Base-by-base conservation (phyloP, 2,329 filamentous ascomycete species). In the Aspergillus quadricinctus region DNA sequence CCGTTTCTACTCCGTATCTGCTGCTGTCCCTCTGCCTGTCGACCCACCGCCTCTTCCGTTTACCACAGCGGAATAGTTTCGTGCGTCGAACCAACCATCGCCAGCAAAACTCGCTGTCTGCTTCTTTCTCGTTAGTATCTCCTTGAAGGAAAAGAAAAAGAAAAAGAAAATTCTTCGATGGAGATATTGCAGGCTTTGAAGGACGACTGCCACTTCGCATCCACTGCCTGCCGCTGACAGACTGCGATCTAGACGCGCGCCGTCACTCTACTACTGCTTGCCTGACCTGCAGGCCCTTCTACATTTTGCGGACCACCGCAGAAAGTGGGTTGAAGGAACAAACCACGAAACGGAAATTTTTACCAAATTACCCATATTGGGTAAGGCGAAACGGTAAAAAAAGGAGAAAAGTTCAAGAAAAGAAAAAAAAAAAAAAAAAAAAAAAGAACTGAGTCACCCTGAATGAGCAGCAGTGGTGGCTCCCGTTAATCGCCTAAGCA, bases 111-210 rank as follows among this genome's bases (percentile, higher is more conserved):
- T 55, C 41, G 50, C 56, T 50, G 51, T 49, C 52, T 56, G 21
- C 14, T 37, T 11, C 21, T 25, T 35, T n/a, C 10, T 40, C 5
- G 4, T 17, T n/a, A 50, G 25, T 49, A 31, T 37, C 41, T 53
- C 31, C 29, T 55, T 54, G 8, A 45, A 45, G 21, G 41, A 23
- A 45, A 45, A 14, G 3, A 10, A 23, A 43, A 45, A 8, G 21
- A 2, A 10, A 19, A 45, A 11, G 9, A 45, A 45, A 23, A 23
- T 43, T 56, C 61, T 69, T 71, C 68, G 69, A 72, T 72, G 69
- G 69, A 72, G 69, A 69, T 62, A 59, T 57, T 67, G 68, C 68
- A 64, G 62, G 61, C 64, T 62, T 62, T 62, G 63, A 62, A 64
- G 60, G 54, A 60, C 54, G 35, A 56, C 45, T 63, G 60, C 60